Conservation (phyloP, 805 yeast genomes). For the Starmerella geochares region DNA sequence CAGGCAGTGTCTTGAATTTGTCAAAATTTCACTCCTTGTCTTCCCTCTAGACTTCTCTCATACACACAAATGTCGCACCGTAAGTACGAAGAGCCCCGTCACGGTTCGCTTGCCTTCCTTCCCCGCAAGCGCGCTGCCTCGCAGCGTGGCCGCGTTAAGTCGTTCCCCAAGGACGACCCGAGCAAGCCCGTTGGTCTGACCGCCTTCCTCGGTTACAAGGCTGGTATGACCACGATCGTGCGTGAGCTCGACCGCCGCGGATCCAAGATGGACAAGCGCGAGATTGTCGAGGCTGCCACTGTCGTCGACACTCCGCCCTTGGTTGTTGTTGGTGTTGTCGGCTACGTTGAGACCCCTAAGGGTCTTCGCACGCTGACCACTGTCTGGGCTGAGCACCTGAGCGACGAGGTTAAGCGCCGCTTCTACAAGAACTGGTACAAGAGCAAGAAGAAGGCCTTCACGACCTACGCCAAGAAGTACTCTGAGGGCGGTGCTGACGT, state of each 20-base stretch:
- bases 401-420: conserved; percentile 98
- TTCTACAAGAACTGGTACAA: conserved; percentile 99
- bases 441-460: conserved; percentile 99
- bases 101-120: conserved; percentile 98
- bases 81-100: conserved; percentile 99
- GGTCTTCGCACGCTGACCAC: conserved; percentile 99
- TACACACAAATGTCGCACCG: conserved; percentile 83
- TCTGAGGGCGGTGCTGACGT: conserved; percentile 79
- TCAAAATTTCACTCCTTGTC: background rate
- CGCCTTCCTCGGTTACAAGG: conserved; percentile 99
- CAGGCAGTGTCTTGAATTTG: background rate
- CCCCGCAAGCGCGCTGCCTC: conserved; percentile 99
- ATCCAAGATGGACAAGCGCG: conserved; percentile 99
- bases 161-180: conserved; percentile 98
- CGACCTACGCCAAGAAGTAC: conserved; percentile 98
- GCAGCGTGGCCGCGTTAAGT: conserved; percentile 97
- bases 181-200: conserved; percentile 97
- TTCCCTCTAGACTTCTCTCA: background rate
- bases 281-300: conserved; percentile 98
- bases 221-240: conserved; percentile 99
- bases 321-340: conserved; percentile 99
- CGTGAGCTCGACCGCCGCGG: conserved; percentile 99
- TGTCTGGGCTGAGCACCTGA: conserved; percentile 99
- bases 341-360: conserved; percentile 99
- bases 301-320: conserved; percentile 99